Evolutionary conservation across 306 rosid genomes (phyloP), one percentile per base, ranked within the genome.

Genomic region (Morella rubra): DNA sequence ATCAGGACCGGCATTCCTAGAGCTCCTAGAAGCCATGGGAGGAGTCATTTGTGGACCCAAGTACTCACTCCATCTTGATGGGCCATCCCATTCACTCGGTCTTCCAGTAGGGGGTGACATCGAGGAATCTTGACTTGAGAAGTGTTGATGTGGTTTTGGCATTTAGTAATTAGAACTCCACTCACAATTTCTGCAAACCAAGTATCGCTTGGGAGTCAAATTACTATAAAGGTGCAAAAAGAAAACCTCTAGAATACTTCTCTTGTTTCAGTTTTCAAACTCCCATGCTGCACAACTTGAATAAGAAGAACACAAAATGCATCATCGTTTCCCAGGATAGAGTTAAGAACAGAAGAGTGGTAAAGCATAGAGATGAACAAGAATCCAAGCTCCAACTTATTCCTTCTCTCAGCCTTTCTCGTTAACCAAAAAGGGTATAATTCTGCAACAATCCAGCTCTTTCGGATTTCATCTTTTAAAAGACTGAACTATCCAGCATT

Each of bases 1-100:
- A 53, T 95, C 98, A 77, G 78, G 77, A 73, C 67, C 85, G 10
- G 87, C 67, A 87, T 77, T 95, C 83, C 89, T 86, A 24, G 95
- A 84, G 84, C 89, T 89, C 80, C 73, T 84, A 51, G 89, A 83
- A 7, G 91, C 86, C 81, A 88, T 12, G n/a, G 96, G 96, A 83
- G 97, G 90, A 40, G 73, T 50, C 45, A 61, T 51, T 69, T 92
- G 97, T 1, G 91, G 81, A 54, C 97, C 97, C 78, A 95, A 86
- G 81, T 95, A 95, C 65, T 92, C 99, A 9, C 90, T 86, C 99
- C 99, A 95, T 86, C 99, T 90, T 44, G 92, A 87, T 5, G 95
- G 93, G 14, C 92, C 99, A 50, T 93, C 95, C 90, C 84, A 86
- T 32, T 90, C 98, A 84, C 91, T 89, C 37, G 96, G 83, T 84